These are phyloP conservation scores for Colletotrichum sp. DNA, from an alignment of 2,329 filamentous ascomycete genomes.

Conservation along the genomic window DNA sequence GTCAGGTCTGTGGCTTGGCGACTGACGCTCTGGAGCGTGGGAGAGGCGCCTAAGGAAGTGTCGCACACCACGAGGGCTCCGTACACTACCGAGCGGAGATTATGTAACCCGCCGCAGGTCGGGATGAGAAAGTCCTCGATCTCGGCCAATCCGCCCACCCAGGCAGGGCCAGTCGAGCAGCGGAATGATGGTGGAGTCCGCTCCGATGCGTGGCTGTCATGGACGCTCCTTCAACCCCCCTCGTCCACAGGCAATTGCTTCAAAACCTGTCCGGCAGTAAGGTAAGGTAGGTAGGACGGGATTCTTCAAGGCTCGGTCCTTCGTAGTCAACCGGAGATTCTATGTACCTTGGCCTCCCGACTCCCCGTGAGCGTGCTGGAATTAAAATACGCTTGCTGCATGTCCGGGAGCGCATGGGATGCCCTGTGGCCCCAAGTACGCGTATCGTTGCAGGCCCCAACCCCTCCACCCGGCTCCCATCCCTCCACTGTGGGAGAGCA, in stretches of 20 bases:
- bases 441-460: background rate
- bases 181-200: background rate
- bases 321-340: background rate
- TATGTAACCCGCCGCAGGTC: background rate
- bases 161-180: background rate
- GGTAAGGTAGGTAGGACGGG: background rate
- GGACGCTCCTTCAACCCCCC: too few relatives aligned
- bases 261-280: background rate
- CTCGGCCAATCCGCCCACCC: background rate
- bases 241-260: background rate
- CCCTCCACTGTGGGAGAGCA: background rate
- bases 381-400: background rate
- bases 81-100: background rate
- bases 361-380: background rate
- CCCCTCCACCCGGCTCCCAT: background rate
- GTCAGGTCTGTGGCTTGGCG: slow-evolving; percentile 7
- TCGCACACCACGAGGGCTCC: too few relatives aligned
- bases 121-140: background rate
- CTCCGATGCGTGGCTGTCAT: background rate
- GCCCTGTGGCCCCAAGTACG: background rate
- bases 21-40: background rate
- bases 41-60: background rate
- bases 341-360: background rate
- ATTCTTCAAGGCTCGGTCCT: background rate
- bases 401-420: background rate